Evolutionary conservation across 495 filamentous ascomycete genomes (phyloP).

Genomic region (Hypoxylon rickii): DNA sequence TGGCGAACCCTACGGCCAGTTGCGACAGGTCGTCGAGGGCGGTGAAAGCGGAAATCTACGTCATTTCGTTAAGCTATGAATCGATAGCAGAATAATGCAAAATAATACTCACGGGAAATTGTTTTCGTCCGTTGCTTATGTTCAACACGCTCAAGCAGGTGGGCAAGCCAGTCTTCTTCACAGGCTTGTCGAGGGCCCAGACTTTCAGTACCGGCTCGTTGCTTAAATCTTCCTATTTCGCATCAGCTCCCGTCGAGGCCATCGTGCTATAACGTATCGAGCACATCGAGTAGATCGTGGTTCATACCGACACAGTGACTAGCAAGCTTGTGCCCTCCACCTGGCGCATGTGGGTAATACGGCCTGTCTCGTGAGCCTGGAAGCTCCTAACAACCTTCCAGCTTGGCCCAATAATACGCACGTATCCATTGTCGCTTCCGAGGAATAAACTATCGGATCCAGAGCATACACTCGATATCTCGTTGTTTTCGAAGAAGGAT

Average conservation of each 20-base stretch:
- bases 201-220: slow-evolving; percentile 91
- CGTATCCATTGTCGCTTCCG: slow-evolving; percentile 78
- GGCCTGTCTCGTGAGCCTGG: slow-evolving; percentile 75
- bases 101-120: slow-evolving; percentile 73
- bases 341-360: slow-evolving; percentile 95
- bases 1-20: slow-evolving; percentile 92
- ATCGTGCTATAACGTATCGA: background rate
- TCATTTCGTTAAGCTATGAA: slow-evolving; percentile 6
- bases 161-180: slow-evolving; percentile 89
- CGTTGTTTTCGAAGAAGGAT: slow-evolving; percentile 53
- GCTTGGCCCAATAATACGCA: slow-evolving; percentile 81
- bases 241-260: slow-evolving; percentile 16
- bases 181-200: slow-evolving; percentile 92
- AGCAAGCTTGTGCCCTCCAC: slow-evolving; percentile 84
- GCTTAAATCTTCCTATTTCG: slow-evolving; percentile 69
- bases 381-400: slow-evolving; percentile 90
- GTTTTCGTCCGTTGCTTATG: slow-evolving; percentile 89
- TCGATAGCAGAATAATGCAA: background rate
- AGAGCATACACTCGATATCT: slow-evolving; percentile 67
- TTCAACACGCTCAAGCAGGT: slow-evolving; percentile 81
- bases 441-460: slow-evolving; percentile 91
- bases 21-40: slow-evolving; percentile 85
- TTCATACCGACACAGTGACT: slow-evolving; percentile 71
- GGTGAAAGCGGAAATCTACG: slow-evolving; percentile 87
- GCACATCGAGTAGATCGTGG: background rate